phyloP scores from a whole-genome alignment of 768 basidiomycete genomes.

The Pleurotus tuoliensis region DNA sequence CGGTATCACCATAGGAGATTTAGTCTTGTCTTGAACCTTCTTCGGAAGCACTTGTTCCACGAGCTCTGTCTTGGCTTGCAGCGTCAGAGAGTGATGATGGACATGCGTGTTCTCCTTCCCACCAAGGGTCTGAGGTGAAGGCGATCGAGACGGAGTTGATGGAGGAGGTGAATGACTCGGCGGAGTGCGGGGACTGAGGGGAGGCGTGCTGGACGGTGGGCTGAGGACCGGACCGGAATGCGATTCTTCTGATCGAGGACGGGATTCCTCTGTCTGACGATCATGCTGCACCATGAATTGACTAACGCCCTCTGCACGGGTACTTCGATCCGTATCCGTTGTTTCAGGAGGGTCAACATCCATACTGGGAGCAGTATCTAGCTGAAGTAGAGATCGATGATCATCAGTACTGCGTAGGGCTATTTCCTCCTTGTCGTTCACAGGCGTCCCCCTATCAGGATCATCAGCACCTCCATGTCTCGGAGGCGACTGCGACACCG shows the following conservation, averaged over 20 bases:
- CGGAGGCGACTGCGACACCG: conserved; percentile 5
- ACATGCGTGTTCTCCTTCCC: background rate
- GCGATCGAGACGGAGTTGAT: background rate
- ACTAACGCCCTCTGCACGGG: too few relatives aligned
- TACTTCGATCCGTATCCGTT: too few relatives aligned
- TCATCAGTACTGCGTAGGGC: too few relatives aligned
- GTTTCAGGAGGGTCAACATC: too few relatives aligned
- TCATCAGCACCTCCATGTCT: background rate
- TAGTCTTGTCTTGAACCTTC: background rate
- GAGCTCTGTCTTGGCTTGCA: conserved; percentile 17
- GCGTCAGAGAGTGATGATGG: conserved; percentile 7
- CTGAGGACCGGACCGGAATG: conserved; percentile 1
- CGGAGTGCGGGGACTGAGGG: background rate
- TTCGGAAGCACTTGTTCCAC: conserved; percentile 14
- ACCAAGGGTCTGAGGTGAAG: background rate
- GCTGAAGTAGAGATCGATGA: too few relatives aligned
- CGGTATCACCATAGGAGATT: background rate
- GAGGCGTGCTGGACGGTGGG: background rate
- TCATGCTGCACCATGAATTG: too few relatives aligned
- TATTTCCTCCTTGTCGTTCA: background rate
- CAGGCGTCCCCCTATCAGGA: background rate
- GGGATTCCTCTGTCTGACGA: background rate
- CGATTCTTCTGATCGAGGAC: background rate
- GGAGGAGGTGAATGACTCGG: background rate
- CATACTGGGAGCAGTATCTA: too few relatives aligned